Evolutionary conservation across 2,329 filamentous ascomycete species (phyloP), one percentile per base, ranked within the genome.

Genomic region (Lomentospora prolificans): DNA sequence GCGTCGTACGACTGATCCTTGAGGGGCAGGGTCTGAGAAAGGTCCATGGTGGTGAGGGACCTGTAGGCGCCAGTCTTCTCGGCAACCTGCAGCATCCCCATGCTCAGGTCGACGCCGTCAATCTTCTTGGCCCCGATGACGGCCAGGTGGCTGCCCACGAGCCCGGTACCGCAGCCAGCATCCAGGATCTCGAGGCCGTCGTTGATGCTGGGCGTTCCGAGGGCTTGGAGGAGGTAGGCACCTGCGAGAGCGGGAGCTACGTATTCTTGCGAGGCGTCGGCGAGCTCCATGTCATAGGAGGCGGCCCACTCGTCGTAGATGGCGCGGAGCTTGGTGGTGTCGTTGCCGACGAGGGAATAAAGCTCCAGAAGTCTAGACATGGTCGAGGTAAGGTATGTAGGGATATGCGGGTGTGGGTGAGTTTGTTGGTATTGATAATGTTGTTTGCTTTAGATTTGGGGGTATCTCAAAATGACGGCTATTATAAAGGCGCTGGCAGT

Each of bases 111-210:
- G 25, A 79, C 63, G 25, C 79, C 79, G 53, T 80, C 75, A 44
- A 81, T 71, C n/a, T 68, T 65, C 36, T 68, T 68, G 3, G 71
- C 72, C 2, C 74, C 72, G 30, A 69, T 62, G 36, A 70, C 64
- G 22, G 71, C 68, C 3, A 81, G 71, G 25, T 72, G 72, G 19
- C 71, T 63, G 3, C 76, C 78, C 9, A 79, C 77, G 7, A 79
- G 71, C 0, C 78, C 78, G 0, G 77, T 81, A 3, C 78, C 78
- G 57, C 78, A 80, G n/a, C 78, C 78, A 22, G 77, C 77, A 57
- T 81, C 78, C 0, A 79, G 70, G 56, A 81, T 73, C 57, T 61
- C 58, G 30, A 64, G 33, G 19, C 60, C 57, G n/a, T 59, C 58
- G 52, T 59, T 59, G 50, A 65, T 59, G 28, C 59, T 58, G 6